Evolutionary conservation across 2,329 filamentous ascomycete species (phyloP), one percentile per base, ranked within the genome.

Genomic region (Penicillium decumbens): DNA sequence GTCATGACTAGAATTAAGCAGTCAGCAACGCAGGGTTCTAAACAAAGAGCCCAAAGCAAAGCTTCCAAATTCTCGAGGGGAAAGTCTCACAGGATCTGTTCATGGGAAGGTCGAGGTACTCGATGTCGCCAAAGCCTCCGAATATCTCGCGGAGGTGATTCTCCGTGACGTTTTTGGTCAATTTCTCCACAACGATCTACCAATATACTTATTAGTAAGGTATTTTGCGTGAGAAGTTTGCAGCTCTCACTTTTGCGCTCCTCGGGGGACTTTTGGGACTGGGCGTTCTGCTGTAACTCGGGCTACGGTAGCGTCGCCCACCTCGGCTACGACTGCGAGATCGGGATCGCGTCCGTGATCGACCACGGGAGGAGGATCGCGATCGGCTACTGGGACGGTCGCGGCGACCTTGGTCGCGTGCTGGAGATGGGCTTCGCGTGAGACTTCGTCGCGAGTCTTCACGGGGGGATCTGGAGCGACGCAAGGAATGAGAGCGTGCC

Each of bases 141-240:
- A 98, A 98, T 52, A 98, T 95, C 68, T 98, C 93, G 58, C 83
- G 81, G 6, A 98, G 76, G 64, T 98, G 93, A 15, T 81, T 81
- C 67, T 92, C 88, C 50, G 88, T 95, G 60, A 98, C 86, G 64
- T 95, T 97, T 70, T 95, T 95, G 3, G 92, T 95, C 64, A 98
- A 78, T 55, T 95, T 91, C 71, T 98, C 93, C 41, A 98, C 87
- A 15, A 98, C 89, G 66, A 98, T 91, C 88, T 96, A 40, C 25
- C 10, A 18, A 24, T 18, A 27, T 10, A 12, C 9, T 32, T 10
- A 12, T 28, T 6, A 40, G 42, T 8, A 13, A n/a, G 1, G n/a
- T 4, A 6, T 29, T 24, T 27, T 29, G 4, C 18, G 10, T n/a
- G 5, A 25, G 6, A n/a, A 20, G 37, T 32, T 28, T 12, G n/a